A percentile compares a stretch with the other conserved stretches of the same genome.
phyloP scores from a whole-genome alignment of 1,139 yeast species.

The Fermentozyma sake region DNA sequence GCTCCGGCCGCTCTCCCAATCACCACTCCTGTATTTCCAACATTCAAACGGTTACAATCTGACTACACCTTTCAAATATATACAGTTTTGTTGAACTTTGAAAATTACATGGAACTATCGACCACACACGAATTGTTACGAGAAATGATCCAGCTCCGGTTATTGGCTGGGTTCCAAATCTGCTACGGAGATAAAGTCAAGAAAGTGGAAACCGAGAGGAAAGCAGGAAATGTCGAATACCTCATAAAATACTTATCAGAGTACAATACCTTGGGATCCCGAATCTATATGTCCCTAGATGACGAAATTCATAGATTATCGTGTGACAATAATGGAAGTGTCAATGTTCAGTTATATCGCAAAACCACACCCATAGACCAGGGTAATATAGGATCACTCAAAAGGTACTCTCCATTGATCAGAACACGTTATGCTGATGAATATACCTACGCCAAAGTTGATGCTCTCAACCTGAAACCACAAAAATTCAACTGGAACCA shows the following conservation, averaged over 20 bases:
- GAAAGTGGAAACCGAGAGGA: constrained; percentile 58
- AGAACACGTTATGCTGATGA: constrained; percentile 74
- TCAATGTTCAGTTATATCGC: constrained; percentile 73
- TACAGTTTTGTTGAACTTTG: constrained; percentile 56
- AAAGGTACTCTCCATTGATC: constrained; percentile 50
- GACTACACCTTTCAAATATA: constrained; percentile 63
- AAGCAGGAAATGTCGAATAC: constrained; percentile 50
- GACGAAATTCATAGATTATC: constrained; percentile 82
- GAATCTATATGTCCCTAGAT: constrained; percentile 70
- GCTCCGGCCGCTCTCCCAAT: constrained; percentile 92
- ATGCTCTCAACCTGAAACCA: constrained; percentile 50
- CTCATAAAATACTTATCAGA: constrained; percentile 41
- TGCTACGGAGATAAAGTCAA: constrained; percentile 68
- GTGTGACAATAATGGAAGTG: constrained; percentile 62
- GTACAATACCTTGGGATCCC: constrained; percentile 41
- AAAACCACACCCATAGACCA: constrained; percentile 14
- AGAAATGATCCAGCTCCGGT: constrained; percentile 81
- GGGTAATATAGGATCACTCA: constrained; percentile 5
- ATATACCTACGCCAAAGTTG: constrained; percentile 57
- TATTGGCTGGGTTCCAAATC: constrained; percentile 86
- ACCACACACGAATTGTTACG: constrained; percentile 65
- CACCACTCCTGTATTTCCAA: constrained; percentile 73
- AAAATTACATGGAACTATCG: constrained; percentile 46
- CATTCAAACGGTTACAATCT: constrained; percentile 56
- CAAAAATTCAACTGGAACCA: constrained; percentile 81